Evolutionary conservation across 371 early-diverging fungal genomes (phyloP).

Genomic region (Batrachochytrium dendrobatidis): DNA sequence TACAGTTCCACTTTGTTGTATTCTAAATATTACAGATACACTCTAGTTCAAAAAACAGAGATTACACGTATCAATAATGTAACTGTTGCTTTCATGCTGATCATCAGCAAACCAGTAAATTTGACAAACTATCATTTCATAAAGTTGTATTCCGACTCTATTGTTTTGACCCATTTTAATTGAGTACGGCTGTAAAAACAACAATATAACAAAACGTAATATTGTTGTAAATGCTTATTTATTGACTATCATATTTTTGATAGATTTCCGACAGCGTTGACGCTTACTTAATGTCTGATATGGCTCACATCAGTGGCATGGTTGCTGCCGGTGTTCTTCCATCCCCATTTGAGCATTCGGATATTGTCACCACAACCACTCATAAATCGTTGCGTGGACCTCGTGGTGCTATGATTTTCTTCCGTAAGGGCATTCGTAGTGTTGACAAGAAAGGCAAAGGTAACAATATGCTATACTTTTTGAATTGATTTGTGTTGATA

Average conservation of each 20-base stretch:
- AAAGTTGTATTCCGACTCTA: no score
- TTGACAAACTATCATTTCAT: no score
- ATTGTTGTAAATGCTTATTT: neutral
- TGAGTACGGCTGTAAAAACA: neutral
- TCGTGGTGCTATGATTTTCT: constrained; percentile 97
- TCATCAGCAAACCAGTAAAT: no score
- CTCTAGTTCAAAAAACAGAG: no score
- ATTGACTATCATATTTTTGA: neutral
- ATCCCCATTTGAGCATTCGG: constrained; percentile 91
- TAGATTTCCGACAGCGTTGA: constrained; percentile 77
- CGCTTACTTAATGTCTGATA: constrained; percentile 96
- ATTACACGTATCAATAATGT: no score
- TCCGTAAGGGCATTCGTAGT: constrained; percentile 80
- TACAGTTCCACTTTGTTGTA: no score
- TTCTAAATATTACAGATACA: no score
- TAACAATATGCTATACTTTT: constrained; percentile 15
- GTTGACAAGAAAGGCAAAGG: constrained; percentile 79
- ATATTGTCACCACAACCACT: constrained; percentile 98
- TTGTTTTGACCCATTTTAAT: no score
- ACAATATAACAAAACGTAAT: neutral
- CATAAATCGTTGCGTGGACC: constrained; percentile 99
- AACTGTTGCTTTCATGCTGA: no score
- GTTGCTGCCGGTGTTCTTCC: constrained; percentile 84
- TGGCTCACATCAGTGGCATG: constrained; percentile 96
- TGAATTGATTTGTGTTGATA: neutral